A percentile compares a stretch with the other conserved stretches of the same genome.
Evolutionary conservation across 345 rosid genomes (phyloP).

Genomic region (Hevea brasiliensis): DNA sequence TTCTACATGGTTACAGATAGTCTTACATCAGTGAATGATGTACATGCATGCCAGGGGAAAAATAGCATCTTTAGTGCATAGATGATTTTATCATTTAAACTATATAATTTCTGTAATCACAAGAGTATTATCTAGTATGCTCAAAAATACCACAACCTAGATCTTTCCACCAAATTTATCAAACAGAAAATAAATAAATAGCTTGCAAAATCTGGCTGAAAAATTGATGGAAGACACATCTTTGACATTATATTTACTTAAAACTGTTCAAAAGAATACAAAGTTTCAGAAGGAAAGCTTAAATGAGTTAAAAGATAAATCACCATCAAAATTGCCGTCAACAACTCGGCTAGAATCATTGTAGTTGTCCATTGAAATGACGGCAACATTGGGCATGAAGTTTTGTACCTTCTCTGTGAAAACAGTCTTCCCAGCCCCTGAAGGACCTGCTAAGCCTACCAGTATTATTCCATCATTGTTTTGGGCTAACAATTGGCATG

Average conservation of each 20-base stretch:
- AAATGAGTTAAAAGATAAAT: conserved; percentile 8
- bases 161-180: neutral
- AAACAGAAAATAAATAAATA: neutral
- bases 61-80: neutral
- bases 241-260: neutral
- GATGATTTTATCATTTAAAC: neutral
- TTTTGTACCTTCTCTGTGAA: conserved; percentile 87
- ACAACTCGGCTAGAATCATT: conserved; percentile 87
- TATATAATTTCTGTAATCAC: neutral
- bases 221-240: neutral
- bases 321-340: conserved; percentile 96
- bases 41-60: neutral
- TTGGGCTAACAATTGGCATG: conserved; percentile 85
- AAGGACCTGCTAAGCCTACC: conserved; percentile 96
- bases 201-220: neutral
- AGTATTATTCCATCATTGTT: conserved; percentile 80
- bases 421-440: conserved; percentile 99
- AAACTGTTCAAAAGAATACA: neutral
- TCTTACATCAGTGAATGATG: neutral
- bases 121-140: neutral
- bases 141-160: neutral
- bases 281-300: neutral
- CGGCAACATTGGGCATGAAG: conserved; percentile 85
- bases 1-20: neutral
- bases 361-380: conserved; percentile 92